Percentiles rank a stretch among this genome's conserved stretches.
Evolutionary conservation across 305 asterid species (phyloP).

Genomic region (Fraxinus xanthoxyloides): DNA sequence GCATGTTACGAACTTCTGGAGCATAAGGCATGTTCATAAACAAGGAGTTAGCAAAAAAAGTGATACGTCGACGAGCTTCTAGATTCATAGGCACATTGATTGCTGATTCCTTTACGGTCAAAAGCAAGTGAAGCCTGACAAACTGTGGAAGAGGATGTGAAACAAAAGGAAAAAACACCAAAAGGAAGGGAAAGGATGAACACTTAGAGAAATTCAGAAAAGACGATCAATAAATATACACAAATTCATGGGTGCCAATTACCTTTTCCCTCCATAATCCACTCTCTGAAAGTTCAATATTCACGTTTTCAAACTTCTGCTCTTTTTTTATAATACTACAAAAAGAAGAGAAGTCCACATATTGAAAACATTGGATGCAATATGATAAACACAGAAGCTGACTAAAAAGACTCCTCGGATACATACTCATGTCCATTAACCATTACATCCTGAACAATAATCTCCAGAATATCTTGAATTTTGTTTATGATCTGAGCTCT

Average conservation of each 20-base stretch:
- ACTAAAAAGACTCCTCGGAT: conserved; percentile 18
- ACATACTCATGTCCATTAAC: conserved; percentile 65
- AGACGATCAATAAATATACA: conserved; percentile 9
- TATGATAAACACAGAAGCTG: conserved; percentile 3
- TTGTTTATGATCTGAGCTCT: conserved; percentile 72
- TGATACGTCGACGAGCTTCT: conserved; percentile 94
- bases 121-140: conserved; percentile 86
- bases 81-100: conserved; percentile 89
- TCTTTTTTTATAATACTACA: conserved; percentile 60
- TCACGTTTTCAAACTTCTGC: conserved; percentile 75
- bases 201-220: conserved; percentile 1
- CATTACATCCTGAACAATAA: conserved; percentile 90
- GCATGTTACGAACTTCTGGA: conserved; percentile 95
- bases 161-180: conserved; percentile 18
- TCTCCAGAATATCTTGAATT: conserved; percentile 89
- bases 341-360: conserved; percentile 17
- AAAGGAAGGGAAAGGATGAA: conserved; percentile 7
- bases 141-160: conserved; percentile 47
- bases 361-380: conserved; percentile 25
- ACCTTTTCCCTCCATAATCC: conserved; percentile 96
- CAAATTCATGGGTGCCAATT: conserved; percentile 16
- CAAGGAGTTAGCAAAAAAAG: conserved; percentile 94
- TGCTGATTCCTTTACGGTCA: conserved; percentile 97
- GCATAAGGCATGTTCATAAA: conserved; percentile 97
- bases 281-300: conserved; percentile 46